Conservation (phyloP, 768 basidiomycete species). For the Dacryopinax spathularia region DNA sequence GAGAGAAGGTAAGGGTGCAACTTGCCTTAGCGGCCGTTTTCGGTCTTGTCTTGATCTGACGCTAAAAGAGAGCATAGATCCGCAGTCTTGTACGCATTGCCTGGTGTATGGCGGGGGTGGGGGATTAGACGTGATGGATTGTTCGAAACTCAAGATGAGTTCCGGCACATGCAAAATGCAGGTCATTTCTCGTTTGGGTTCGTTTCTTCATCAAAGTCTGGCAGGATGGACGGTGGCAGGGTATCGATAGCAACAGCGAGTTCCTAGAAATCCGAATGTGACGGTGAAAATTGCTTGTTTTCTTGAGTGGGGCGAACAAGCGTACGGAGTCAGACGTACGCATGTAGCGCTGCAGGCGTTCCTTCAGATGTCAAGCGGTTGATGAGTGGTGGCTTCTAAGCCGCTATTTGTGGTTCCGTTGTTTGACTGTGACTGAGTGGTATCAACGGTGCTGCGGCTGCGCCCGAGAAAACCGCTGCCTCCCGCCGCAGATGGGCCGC, state of each 20-base stretch:
- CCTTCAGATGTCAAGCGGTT: slow-evolving; percentile 64
- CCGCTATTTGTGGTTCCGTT: slow-evolving; percentile 46
- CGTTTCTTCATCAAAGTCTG: neutral
- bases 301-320: too few relatives aligned
- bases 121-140: neutral
- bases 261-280: neutral
- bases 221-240: neutral
- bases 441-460: slow-evolving; percentile 27
- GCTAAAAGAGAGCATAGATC: neutral
- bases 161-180: neutral
- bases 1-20: neutral
- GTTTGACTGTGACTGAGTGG: slow-evolving; percentile 30
- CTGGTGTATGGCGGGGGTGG: neutral
- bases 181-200: slow-evolving; percentile 1
- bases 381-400: slow-evolving; percentile 72
- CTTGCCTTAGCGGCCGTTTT: neutral
- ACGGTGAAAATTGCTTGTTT: neutral
- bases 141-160: neutral
- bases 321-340: neutral
- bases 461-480: slow-evolving; percentile 47
- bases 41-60: neutral
- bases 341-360: neutral
- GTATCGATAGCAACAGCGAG: neutral
- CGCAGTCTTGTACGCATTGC: neutral
- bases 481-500: slow-evolving; percentile 51